phyloP scores from a whole-genome alignment of 2,329 filamentous ascomycete species.

The Xylaria digitata region DNA sequence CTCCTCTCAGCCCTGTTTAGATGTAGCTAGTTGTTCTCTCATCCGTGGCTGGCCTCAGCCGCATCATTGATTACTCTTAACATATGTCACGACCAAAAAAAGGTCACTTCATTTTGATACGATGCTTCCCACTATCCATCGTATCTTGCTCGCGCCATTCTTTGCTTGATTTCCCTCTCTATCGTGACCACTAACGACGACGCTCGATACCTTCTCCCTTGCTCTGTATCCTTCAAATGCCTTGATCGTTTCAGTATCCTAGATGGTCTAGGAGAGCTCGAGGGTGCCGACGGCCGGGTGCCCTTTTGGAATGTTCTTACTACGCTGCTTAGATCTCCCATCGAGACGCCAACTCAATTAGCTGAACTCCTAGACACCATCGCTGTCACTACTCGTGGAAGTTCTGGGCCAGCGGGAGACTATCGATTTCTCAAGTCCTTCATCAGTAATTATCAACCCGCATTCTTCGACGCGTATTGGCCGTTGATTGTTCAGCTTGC shows the following conservation, averaged over 20 bases:
- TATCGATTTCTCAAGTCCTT: slow-evolving; percentile 18
- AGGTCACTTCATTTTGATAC: no score
- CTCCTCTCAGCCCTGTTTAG: no score
- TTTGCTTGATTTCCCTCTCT: neutral
- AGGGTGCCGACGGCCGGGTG: slow-evolving; percentile 20
- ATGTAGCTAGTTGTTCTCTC: no score
- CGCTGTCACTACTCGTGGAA: slow-evolving; percentile 23
- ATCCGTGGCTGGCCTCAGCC: no score
- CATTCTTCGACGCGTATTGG: slow-evolving; percentile 21
- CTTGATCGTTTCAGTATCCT: slow-evolving; percentile 29
- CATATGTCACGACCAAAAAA: no score
- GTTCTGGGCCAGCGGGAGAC: slow-evolving; percentile 19
- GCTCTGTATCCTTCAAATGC: slow-evolving; percentile 23
- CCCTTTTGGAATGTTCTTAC: slow-evolving; percentile 21
- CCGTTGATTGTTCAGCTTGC: slow-evolving; percentile 19
- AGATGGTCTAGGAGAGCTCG: slow-evolving; percentile 3
- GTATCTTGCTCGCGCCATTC: no score
- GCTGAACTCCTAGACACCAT: slow-evolving; percentile 26
- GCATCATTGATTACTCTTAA: no score
- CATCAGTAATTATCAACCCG: neutral
- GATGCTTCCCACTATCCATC: neutral
- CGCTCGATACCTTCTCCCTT: slow-evolving; percentile 21
- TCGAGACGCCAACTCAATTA: slow-evolving; percentile 14
- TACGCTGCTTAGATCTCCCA: slow-evolving; percentile 5
- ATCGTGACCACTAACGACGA: neutral